Evolutionary conservation across 2,329 filamentous ascomycete species (phyloP).

Genomic region (Trichoderma afroharzianum): DNA sequence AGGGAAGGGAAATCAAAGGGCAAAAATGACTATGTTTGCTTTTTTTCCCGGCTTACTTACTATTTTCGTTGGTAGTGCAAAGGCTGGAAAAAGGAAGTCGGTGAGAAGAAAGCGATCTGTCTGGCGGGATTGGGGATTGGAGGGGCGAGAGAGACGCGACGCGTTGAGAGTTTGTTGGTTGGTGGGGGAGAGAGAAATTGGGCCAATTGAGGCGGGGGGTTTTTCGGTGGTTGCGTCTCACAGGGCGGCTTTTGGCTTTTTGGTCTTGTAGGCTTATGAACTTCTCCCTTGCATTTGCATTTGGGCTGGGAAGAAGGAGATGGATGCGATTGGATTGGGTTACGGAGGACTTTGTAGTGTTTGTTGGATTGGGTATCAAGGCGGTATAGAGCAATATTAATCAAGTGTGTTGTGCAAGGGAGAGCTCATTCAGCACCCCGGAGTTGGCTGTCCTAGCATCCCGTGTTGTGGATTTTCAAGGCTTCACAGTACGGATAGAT

Average conservation of each 20-base stretch:
- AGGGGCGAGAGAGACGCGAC: constrained; percentile 26
- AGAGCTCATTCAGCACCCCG: no score
- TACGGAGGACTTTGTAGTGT: background rate
- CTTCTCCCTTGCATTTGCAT: background rate
- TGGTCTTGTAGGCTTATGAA: background rate
- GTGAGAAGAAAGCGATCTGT: constrained; percentile 1
- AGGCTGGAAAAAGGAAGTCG: background rate
- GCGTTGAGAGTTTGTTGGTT: constrained; percentile 16
- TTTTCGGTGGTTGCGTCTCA: constrained; percentile 24
- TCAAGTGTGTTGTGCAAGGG: background rate
- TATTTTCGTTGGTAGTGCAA: background rate
- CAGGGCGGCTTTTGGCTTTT: background rate
- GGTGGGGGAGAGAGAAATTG: constrained; percentile 21
- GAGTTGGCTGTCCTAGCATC: no score
- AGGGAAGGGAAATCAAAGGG: background rate
- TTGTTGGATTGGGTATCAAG: background rate
- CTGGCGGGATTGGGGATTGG: constrained; percentile 3
- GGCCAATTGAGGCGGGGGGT: constrained; percentile 25
- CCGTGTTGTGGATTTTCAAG: no score
- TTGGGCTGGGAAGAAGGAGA: background rate
- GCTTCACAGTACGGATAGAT: no score
- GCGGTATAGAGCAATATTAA: background rate
- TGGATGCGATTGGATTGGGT: background rate
- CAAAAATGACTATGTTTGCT: background rate
- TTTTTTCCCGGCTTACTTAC: background rate